Evolutionary conservation across 208 protist genomes (phyloP), one percentile per base, ranked within the genome.

Genomic region (Strigomonas culicis): DNA sequence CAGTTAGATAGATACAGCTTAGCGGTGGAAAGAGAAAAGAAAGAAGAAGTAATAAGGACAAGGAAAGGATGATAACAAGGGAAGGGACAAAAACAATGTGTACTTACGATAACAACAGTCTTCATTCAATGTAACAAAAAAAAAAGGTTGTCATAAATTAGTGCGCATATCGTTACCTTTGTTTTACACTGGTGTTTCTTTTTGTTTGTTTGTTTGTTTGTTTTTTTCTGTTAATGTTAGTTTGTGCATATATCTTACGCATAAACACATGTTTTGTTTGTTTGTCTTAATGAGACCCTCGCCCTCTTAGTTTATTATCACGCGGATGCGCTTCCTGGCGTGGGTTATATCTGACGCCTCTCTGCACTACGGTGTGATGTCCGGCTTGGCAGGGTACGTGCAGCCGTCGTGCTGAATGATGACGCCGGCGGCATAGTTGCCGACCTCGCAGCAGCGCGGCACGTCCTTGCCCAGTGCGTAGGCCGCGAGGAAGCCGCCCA

Each of bases 401-500:
- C 94, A 98, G 71, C 95, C 94, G 60, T 84, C 76, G 71, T 95
- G 86, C 79, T 97, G 87, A 72, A 99, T 98, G 70, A 98, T 92
- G 8, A 91, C 69, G 30, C 75, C 66, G 17, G 96, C 92, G 11
- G 93, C 80, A 61, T 94, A 97, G 76, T 98, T 79, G 58, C 95
- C 97, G 17, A 90, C 79, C 28, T 80, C 77, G 43, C 96, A 94
- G 82, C 94, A 98, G 47, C 84, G 79, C 51, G 70, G 75, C 4
- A 98, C 44, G 21, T 59, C 36, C 57, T 73, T 27, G 32, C 81
- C 93, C 22, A 79, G n/a, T 8, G 80, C 79, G 47, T 91, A 90
- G 17, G 77, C 78, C 34, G 94, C 74, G 0, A 99, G 72, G 83
- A 99, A 99, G 51, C 98, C 98, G 61, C 98, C 98, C 17, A 98